Evolutionary conservation across 192 early-diverging fungal species (phyloP), one percentile per base, ranked within the genome.

Genomic region (Dissophora ornata): DNA sequence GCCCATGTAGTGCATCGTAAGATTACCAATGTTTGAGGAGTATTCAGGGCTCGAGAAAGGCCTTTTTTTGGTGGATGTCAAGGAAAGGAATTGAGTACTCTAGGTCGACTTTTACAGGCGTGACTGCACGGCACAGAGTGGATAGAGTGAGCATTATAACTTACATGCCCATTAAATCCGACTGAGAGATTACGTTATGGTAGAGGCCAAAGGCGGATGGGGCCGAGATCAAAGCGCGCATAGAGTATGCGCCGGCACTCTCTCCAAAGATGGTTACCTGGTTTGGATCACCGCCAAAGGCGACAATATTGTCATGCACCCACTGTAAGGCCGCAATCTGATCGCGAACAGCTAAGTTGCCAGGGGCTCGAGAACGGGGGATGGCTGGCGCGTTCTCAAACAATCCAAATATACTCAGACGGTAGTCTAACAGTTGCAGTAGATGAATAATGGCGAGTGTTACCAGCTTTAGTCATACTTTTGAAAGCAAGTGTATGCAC

Each of bases 221-320:
- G 0, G 57, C 67, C 0, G 67, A 69, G 11, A 69, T 57, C 25
- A 69, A 13, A 0, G 19, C 67, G 2, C 67, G 57, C 41, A 69
- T 42, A 12, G 67, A 69, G 32, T 45, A 60, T 10, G 25, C 67
- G 0, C 67, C 67, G 1, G 67, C 48, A 46, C 46, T 51, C 53
- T 86, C 81, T 2, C 90, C 90, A 60, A 87, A 79, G 25, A 84
- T 78, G 5, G 90, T 91, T 10, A 90, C 62, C 49, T 73, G 32
- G 13, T 52, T 66, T 3, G 88, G 79, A 75, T 91, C 80, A 28
- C 88, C 88, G 19, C 88, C 89, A 79, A 91, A 91, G 9, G 79
- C 62, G n/a, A 57, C 82, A 66, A 91, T 91, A 51, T 90, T 87
- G n/a, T 69, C 40, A 24, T 77, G 57, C 24, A 91, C 81, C 90